Conservation (phyloP, 352 stramenopile genomes). For the Globisporangium mamillatum region DNA sequence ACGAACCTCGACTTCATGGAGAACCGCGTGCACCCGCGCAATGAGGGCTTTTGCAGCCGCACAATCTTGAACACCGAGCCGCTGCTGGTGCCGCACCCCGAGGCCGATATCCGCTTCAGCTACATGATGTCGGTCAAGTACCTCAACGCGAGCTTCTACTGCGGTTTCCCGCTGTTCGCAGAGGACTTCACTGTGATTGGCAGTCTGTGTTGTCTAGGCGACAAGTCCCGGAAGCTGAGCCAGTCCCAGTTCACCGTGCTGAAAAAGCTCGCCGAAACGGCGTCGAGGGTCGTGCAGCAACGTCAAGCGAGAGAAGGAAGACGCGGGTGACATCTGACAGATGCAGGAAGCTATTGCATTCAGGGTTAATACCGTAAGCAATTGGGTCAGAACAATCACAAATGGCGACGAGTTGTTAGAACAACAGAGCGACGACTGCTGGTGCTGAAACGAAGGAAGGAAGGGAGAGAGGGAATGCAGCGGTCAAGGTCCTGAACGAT, state of each 20-base stretch:
- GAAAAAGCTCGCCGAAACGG: slow-evolving; percentile 13
- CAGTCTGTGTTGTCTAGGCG: slow-evolving; percentile 19
- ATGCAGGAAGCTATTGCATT: too few species aligned
- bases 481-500: too few species aligned
- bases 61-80: slow-evolving; percentile 46
- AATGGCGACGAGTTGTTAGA: too few species aligned
- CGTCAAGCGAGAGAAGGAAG: too few species aligned
- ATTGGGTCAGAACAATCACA: too few species aligned
- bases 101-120: slow-evolving; percentile 52
- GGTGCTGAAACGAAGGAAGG: too few species aligned
- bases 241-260: slow-evolving; percentile 18
- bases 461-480: too few species aligned
- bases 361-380: too few species aligned
- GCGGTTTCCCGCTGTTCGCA: slow-evolving; percentile 18
- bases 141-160: slow-evolving; percentile 26
- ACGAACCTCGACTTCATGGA: slow-evolving; percentile 23
- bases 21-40: slow-evolving; percentile 28
- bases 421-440: too few species aligned
- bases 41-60: slow-evolving; percentile 50
- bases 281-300: slow-evolving; percentile 12
- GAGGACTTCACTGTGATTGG: slow-evolving; percentile 18
- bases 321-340: too few species aligned
- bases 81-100: slow-evolving; percentile 43
- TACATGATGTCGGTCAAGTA: slow-evolving; percentile 29
- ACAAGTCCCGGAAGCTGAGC: slow-evolving; percentile 12